phyloP scores from a whole-genome alignment of 75 land plant genomes.

The Cunninghamia lanceolata region DNA sequence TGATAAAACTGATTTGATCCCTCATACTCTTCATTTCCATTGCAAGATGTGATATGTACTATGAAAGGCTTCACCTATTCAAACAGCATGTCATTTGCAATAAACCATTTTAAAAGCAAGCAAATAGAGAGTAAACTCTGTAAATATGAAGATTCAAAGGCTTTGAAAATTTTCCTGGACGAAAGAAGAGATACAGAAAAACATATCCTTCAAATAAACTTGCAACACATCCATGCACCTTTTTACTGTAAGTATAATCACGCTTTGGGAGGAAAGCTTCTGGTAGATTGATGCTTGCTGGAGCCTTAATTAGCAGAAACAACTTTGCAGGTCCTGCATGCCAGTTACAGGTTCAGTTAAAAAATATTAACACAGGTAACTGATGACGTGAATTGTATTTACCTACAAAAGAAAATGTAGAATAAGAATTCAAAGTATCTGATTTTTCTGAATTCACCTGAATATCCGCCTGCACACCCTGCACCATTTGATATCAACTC shows the following conservation, averaged over 20 bases:
- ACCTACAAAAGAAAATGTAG: too few relatives aligned
- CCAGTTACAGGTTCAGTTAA: not conserved
- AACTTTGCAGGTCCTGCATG: slow-evolving; percentile 52
- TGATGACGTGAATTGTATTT: not conserved
- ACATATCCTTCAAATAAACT: not conserved
- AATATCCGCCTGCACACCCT: slow-evolving; percentile 34
- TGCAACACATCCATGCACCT: slow-evolving; percentile 29
- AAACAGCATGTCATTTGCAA: not conserved
- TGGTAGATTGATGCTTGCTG: slow-evolving; percentile 40
- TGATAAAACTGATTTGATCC: not conserved
- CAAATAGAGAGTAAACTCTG: not conserved
- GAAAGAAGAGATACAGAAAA: not conserved
- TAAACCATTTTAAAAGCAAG: not conserved
- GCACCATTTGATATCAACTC: slow-evolving; percentile 51
- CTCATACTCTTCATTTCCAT: not conserved
- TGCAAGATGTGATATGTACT: not conserved
- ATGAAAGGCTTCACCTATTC: slow-evolving; percentile 1
- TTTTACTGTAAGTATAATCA: slow-evolving; percentile 50
- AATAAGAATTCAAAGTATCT: not conserved
- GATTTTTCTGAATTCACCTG: slow-evolving; percentile 28
- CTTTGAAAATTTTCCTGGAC: not conserved
- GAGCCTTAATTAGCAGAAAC: slow-evolving; percentile 62
- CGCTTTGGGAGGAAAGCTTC: slow-evolving; percentile 62
- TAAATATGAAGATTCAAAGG: not conserved
- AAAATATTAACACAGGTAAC: not conserved